Evolutionary conservation across 345 rosid genomes (phyloP).

Genomic region (Mercurialis annua): DNA sequence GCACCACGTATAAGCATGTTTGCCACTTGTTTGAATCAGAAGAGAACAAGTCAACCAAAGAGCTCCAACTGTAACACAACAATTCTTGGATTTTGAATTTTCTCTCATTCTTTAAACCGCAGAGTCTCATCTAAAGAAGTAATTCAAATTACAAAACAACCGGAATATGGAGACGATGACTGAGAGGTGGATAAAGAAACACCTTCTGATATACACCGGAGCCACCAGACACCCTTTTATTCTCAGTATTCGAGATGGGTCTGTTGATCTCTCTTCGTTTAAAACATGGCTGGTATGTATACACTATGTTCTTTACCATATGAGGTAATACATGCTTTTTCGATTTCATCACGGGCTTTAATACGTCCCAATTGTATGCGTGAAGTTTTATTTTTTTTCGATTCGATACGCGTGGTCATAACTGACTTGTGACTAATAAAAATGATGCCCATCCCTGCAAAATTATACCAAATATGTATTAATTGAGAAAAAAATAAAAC

Average conservation of each 20-base stretch:
- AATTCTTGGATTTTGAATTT: too few species aligned
- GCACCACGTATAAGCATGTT: not conserved
- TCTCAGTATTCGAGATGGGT: constrained; percentile 69
- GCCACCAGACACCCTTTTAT: constrained; percentile 74
- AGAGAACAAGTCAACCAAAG: not conserved
- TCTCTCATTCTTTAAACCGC: too few species aligned
- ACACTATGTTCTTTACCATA: not conserved
- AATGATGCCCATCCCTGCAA: too few species aligned
- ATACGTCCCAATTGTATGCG: too few species aligned
- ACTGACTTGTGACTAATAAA: too few species aligned
- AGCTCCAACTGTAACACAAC: not conserved
- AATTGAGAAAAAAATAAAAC: too few species aligned
- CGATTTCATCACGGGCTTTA: too few species aligned
- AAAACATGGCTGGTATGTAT: constrained; percentile 95
- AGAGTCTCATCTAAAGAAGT: not conserved
- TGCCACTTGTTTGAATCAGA: not conserved
- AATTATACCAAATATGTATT: too few species aligned
- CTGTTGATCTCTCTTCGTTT: constrained; percentile 55
- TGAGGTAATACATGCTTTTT: too few species aligned
- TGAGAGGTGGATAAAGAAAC: constrained; percentile 66
- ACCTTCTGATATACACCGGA: constrained; percentile 43
- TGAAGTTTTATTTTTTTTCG: too few species aligned
- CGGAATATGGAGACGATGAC: constrained; percentile 30
- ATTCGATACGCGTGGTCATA: too few species aligned
- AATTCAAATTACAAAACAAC: not conserved